Base-by-base conservation (phyloP, 164 flowering plant genomes). In the Houttuynia cordata region DNA sequence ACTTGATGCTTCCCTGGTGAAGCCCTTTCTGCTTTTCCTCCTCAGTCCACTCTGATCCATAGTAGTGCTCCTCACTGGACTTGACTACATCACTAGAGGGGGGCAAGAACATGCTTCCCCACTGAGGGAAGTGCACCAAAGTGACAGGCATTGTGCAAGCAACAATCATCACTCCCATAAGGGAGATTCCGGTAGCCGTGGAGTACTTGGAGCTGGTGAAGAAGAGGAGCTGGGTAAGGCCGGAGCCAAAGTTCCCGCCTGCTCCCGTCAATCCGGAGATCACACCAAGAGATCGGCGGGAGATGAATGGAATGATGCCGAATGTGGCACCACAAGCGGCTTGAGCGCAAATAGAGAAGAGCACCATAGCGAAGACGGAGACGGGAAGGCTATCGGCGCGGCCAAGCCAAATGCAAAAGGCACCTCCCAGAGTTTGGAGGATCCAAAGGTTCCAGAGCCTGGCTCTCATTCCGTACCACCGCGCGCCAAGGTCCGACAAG, bases 61-160 rank as follows among this genome's bases (percentile, higher is more conserved):
- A 87, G 59, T 83, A 87, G 30, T 67, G 17, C 53, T 81, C 84
- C 59, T 87, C 89, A 0, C 56, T 74, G 22, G 56, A 53, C 23
- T 21, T 51, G 10, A 54, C 30, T 3, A 53, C 67, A 55, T 79
- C 69, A 24, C 68, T 75, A 0, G 96, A 73, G 4, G 89, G 68
- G 0, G 86, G 83, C n/a, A 76, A 53, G 70, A 86, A 82, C 96
- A 85, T 88, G 67, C 90, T 74, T 20, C 90, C 96, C 96, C 90
- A 88, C 57, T 84, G 90, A 0, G 90, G 92, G 70, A 88, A 86
- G 57, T 84, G 81, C 17, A 84, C 72, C 10, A 80, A 22, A 0
- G 80, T 61, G 61, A 84, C 83, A 0, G 92, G 88, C 22, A 86
- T 64, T 10, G 88, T 84, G 68, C 87, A 82, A 0, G 68, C 71